Conservation (phyloP, 1,284 basidiomycete species). For the Dichomitus squalens region DNA sequence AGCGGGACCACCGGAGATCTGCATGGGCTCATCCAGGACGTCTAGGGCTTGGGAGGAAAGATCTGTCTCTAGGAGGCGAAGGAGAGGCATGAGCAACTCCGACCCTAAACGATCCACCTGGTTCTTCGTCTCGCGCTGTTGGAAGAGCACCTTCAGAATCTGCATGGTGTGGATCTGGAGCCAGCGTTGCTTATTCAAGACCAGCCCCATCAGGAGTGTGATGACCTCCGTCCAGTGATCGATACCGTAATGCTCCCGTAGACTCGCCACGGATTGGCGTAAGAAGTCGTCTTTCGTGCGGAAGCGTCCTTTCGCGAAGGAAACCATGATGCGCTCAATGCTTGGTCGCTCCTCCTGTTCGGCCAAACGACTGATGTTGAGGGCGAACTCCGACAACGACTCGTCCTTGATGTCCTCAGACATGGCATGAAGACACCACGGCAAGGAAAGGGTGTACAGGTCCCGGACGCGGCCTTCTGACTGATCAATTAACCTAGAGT, state of each 20-base stretch:
- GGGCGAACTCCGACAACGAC: conserved; percentile 70
- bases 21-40: conserved; percentile 88
- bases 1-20: conserved; percentile 73
- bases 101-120: conserved; percentile 78
- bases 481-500: conserved; percentile 73
- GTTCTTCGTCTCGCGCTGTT: conserved; percentile 79
- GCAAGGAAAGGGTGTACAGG: conserved; percentile 83
- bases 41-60: conserved; percentile 86
- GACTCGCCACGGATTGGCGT: conserved; percentile 83
- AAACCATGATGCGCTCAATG: conserved; percentile 85
- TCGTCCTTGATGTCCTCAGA: conserved; percentile 64
- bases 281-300: conserved; percentile 93
- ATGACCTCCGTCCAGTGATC: conserved; percentile 78
- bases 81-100: conserved; percentile 88
- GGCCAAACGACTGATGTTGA: conserved; percentile 75
- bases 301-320: conserved; percentile 88
- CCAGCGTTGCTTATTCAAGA: conserved; percentile 87
- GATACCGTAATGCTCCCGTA: conserved; percentile 80
- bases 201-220: conserved; percentile 81
- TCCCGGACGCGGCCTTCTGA: conserved; percentile 78
- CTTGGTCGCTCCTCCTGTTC: conserved; percentile 72
- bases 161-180: conserved; percentile 84
- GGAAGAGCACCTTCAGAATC: conserved; percentile 87
- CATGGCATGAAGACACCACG: conserved; percentile 89
- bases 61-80: conserved; percentile 85